These are phyloP conservation scores for Suillus discolor DNA, from an alignment of 768 basidiomycete species.

Conservation along the genomic window DNA sequence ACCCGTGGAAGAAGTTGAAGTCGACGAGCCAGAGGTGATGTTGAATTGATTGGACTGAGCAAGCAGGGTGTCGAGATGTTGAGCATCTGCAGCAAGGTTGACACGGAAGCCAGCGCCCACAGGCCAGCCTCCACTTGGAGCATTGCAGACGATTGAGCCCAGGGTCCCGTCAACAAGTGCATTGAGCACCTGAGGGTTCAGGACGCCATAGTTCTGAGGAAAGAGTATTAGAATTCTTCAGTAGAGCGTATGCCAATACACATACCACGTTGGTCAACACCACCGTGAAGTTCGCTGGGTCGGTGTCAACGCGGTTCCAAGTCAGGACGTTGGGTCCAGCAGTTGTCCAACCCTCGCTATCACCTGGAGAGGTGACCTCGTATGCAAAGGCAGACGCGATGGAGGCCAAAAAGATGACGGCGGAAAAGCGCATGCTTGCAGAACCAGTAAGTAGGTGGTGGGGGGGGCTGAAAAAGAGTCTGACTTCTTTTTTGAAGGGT, in stretches of 20 bases:
- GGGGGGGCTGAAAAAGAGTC: constrained; percentile 19
- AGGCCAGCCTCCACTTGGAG: constrained; percentile 70
- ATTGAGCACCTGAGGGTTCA: constrained; percentile 51
- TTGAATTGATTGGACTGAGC: constrained; percentile 73
- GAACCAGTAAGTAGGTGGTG: constrained; percentile 18
- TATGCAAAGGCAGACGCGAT: constrained; percentile 65
- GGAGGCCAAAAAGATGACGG: constrained; percentile 48
- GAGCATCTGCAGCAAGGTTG: constrained; percentile 61
- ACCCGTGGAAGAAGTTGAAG: constrained; percentile 16
- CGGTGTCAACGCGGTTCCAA: constrained; percentile 71
- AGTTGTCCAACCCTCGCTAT: constrained; percentile 56
- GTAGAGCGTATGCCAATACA: constrained; percentile 4
- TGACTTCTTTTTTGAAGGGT: constrained; percentile 22
- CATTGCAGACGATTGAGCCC: constrained; percentile 42
- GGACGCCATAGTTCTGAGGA: constrained; percentile 37
- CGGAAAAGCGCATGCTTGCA: constrained; percentile 45
- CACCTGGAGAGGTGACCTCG: constrained; percentile 54
- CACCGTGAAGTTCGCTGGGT: constrained; percentile 67
- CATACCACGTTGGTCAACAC: constrained; percentile 67
- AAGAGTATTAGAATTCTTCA: constrained; percentile 1
- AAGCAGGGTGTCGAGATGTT: constrained; percentile 53
- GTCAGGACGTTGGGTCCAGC: constrained; percentile 51
- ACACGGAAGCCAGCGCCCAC: constrained; percentile 64
- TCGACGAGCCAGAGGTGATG: constrained; percentile 33
- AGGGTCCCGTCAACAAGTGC: constrained; percentile 55